A percentile compares a stretch with the other conserved stretches of the same genome.
Evolutionary conservation across 306 rosid genomes (phyloP).

Genomic region (Canavalia ensiformis): DNA sequence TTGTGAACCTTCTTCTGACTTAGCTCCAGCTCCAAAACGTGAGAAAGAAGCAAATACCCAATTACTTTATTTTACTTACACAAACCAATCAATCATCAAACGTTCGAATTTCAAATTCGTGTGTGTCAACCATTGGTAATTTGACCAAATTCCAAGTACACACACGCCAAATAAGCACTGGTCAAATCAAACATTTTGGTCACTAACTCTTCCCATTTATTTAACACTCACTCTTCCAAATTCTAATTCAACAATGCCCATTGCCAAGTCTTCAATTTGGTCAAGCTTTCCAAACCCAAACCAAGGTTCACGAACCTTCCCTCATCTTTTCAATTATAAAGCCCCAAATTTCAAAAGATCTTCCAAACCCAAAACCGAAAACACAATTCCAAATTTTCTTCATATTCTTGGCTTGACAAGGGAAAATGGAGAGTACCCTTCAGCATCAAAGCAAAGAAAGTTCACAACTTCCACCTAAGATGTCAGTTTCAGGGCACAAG

Average conservation of each 20-base stretch:
- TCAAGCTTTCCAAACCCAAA: conserved; percentile 37
- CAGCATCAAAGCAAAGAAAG: conserved; percentile 40
- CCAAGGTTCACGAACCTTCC: conserved; percentile 26
- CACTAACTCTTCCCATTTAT: neutral
- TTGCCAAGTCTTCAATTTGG: conserved; percentile 42
- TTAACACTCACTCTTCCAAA: neutral
- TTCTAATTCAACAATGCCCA: conserved; percentile 6
- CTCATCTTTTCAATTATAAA: conserved; percentile 12
- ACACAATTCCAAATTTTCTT: neutral
- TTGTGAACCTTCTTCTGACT: conserved; percentile 39
- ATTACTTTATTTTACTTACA: neutral
- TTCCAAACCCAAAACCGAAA: conserved; percentile 6
- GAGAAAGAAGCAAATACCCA: conserved; percentile 16
- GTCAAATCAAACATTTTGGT: conserved; percentile 44
- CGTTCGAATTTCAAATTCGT: conserved; percentile 54
- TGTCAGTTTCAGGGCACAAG: conserved; percentile 6
- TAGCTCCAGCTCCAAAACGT: conserved; percentile 52
- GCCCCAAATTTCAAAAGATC: neutral
- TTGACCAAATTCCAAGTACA: conserved; percentile 44
- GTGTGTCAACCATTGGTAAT: conserved; percentile 39
- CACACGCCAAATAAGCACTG: neutral
- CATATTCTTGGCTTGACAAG: neutral
- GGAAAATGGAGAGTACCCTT: conserved; percentile 53
- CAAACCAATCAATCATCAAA: conserved; percentile 41
- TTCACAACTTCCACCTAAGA: conserved; percentile 40